Evolutionary conservation across 2,329 filamentous ascomycete species (phyloP), one percentile per base, ranked within the genome.

Genomic region (Aspergillus calidoustus): DNA sequence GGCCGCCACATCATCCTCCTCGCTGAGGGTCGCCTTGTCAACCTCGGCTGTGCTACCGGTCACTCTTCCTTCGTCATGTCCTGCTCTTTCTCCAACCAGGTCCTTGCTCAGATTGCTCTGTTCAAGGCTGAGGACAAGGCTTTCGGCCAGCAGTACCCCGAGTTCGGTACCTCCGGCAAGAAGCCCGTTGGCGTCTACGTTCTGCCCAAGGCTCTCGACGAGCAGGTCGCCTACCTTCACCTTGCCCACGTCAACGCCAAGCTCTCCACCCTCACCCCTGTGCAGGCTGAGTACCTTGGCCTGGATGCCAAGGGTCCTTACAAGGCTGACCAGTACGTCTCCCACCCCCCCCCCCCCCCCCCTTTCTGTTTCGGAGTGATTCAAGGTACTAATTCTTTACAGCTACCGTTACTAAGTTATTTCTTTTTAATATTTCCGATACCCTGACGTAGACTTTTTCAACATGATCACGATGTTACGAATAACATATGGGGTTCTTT

Each of bases 11-110:
- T 99, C 87, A 96, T 99, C 83, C 93, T 99, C 75, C 89, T 99
- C 68, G 95, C 95, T 68, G 95, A 98, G 86, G 95, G 95, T 73
- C 94, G 95, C 86, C 91, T 99, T 69, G 95, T 99, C 85, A 99
- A 99, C 90, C 87, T 99, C 74, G 95, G 95, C 82, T 99, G 95
- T 83, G 95, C 95, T 79, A 99, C 95, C 68, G 95, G 95, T 72
- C 95, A 99, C 91, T 97, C 93, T 72, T 98, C 94, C 57, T 99
- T 99, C 83, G 95, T 99, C 86, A 98, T 99, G 95, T 97, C 93
- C 74, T 99, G 95, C 91, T 98, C 94, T 68, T 99, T 99, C 91
- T 96, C 93, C 88, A 99, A 99, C 91, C 95, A 99, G 88, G 95
- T 98, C 75, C 92, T 99, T 80, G 95, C 95, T 71, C 95, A 99